Conservation (phyloP, 208 protist genomes). For the Spongospora subterranea region DNA sequence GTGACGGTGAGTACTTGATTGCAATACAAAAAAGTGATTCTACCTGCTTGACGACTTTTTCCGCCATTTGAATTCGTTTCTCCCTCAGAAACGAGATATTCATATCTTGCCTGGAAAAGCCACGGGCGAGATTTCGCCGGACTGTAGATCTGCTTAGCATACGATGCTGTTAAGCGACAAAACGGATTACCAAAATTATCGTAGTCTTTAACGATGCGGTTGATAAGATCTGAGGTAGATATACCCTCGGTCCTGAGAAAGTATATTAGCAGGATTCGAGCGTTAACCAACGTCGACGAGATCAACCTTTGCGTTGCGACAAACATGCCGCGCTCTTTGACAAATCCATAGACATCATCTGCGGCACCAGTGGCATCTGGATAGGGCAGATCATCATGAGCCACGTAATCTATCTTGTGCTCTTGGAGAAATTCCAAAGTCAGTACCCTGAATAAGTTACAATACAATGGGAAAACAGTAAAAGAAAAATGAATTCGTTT, state of each 20-base stretch:
- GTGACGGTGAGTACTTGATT: neutral
- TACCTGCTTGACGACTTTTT: slow-evolving; percentile 12
- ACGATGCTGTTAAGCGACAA: neutral
- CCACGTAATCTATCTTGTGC: slow-evolving; percentile 33
- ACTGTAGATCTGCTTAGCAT: neutral
- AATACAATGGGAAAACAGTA: neutral
- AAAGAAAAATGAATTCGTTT: neutral
- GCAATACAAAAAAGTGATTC: neutral
- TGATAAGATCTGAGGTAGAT: slow-evolving; percentile 13
- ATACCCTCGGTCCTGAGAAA: slow-evolving; percentile 16
- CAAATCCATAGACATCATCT: slow-evolving; percentile 19
- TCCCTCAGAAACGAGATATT: slow-evolving; percentile 36
- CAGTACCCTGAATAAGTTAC: slow-evolving; percentile 5
- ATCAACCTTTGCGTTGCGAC: neutral
- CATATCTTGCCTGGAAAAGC: slow-evolving; percentile 18
- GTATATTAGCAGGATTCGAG: neutral
- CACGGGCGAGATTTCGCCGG: slow-evolving; percentile 23
- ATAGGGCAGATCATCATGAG: slow-evolving; percentile 46
- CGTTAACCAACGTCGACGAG: neutral
- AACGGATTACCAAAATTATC: slow-evolving; percentile 25
- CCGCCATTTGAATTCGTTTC: slow-evolving; percentile 51
- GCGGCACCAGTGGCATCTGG: slow-evolving; percentile 14
- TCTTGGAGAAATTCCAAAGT: slow-evolving; percentile 14
- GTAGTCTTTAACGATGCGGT: slow-evolving; percentile 38
- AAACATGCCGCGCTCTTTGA: slow-evolving; percentile 35